Conservation (phyloP, 441 rosid genomes). For the Biscutella laevigata region DNA sequence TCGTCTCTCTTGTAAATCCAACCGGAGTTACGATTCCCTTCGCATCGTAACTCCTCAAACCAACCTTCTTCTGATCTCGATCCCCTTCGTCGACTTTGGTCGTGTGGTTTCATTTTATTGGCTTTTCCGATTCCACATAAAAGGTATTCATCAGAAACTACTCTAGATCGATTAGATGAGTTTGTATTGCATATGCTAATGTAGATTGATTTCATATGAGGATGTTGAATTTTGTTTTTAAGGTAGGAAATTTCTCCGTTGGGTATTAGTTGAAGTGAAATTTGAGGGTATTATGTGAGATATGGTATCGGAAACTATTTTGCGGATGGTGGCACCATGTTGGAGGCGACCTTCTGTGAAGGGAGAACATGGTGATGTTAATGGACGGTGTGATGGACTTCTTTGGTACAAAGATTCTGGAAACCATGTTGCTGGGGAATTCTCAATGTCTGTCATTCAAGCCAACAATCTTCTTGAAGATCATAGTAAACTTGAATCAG, state of each 20-base stretch:
- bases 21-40: slow-evolving; percentile 26
- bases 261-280: slow-evolving; percentile 9
- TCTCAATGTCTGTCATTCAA: slow-evolving; percentile 32
- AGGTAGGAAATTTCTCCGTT: slow-evolving; percentile 6
- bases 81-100: neutral
- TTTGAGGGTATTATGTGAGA: slow-evolving; percentile 23
- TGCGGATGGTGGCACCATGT: slow-evolving; percentile 29
- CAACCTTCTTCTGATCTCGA: slow-evolving; percentile 22
- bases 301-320: slow-evolving; percentile 27
- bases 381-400: slow-evolving; percentile 28
- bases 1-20: slow-evolving; percentile 8
- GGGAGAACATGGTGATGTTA: slow-evolving; percentile 23
- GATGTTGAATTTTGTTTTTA: neutral
- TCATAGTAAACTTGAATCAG: slow-evolving; percentile 29
- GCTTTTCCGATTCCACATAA: neutral
- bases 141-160: slow-evolving; percentile 2
- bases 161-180: neutral
- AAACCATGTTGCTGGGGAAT: slow-evolving; percentile 27
- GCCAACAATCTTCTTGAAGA: slow-evolving; percentile 31
- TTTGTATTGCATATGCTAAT: neutral
- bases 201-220: neutral
- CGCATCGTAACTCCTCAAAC: slow-evolving; percentile 25
- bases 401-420: slow-evolving; percentile 34
- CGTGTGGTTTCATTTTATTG: neutral
- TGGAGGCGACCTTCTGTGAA: slow-evolving; percentile 26